These are phyloP conservation scores for Pholiota molesta DNA, from an alignment of 768 basidiomycete species.

Conservation along the genomic window DNA sequence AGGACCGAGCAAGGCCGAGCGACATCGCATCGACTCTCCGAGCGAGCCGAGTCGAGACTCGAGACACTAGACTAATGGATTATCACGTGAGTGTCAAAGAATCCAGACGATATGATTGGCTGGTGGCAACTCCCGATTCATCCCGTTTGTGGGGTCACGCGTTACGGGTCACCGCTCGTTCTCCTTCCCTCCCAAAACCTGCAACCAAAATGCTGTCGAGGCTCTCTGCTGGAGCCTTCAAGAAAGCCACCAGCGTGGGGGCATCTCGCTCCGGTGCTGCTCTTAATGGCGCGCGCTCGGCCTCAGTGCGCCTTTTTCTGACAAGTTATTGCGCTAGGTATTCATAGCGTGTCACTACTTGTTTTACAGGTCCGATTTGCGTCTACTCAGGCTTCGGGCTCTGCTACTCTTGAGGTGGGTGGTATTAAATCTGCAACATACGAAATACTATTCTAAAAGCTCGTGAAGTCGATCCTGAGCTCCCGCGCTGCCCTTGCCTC, in stretches of 20 bases:
- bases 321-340: slow-evolving; percentile 7
- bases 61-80: background rate
- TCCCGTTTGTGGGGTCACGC: slow-evolving; percentile 47
- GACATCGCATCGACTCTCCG: no score
- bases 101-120: slow-evolving; percentile 34
- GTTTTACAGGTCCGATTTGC: slow-evolving; percentile 66
- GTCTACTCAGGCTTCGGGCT: slow-evolving; percentile 61
- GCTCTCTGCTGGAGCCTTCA: slow-evolving; percentile 76
- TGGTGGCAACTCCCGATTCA: slow-evolving; percentile 46
- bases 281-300: slow-evolving; percentile 45
- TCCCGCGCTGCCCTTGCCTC: slow-evolving; percentile 79
- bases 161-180: slow-evolving; percentile 44
- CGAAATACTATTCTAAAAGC: slow-evolving; percentile 13
- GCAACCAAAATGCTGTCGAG: slow-evolving; percentile 77
- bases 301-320: slow-evolving; percentile 46
- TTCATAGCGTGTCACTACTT: slow-evolving; percentile 15
- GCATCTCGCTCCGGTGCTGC: slow-evolving; percentile 46
- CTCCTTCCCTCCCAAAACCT: slow-evolving; percentile 46
- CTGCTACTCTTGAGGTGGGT: slow-evolving; percentile 67
- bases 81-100: slow-evolving; percentile 29
- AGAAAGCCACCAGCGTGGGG: slow-evolving; percentile 52
- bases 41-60: background rate
- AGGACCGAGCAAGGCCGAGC: no score
- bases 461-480: slow-evolving; percentile 57
- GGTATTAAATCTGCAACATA: background rate